Evolutionary conservation across 2,329 filamentous ascomycete species (phyloP).

Genomic region (Lasiodiplodia sp.): DNA sequence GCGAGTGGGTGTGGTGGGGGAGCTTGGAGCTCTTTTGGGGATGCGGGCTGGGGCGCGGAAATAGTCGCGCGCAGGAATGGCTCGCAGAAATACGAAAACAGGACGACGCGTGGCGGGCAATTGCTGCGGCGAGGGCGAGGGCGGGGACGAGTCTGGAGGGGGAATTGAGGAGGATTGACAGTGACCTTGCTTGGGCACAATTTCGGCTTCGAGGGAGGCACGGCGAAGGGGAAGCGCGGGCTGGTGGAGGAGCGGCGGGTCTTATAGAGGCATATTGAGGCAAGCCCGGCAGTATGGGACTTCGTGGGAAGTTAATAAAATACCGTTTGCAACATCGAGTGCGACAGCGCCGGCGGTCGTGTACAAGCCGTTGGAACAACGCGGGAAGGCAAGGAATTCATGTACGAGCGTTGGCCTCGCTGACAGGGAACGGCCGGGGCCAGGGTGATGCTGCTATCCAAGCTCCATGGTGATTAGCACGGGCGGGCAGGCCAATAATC

Average conservation of each 20-base stretch:
- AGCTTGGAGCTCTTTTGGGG: conserved; percentile 33
- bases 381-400: conserved; percentile 47
- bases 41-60: conserved; percentile 40
- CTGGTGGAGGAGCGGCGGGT: conserved; percentile 32
- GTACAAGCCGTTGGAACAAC: conserved; percentile 40
- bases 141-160: conserved; percentile 19
- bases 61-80: conserved; percentile 39
- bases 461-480: conserved; percentile 25
- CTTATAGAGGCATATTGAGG: conserved; percentile 49
- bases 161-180: conserved; percentile 27
- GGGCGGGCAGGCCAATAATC: conserved; percentile 37
- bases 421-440: conserved; percentile 30
- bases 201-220: conserved; percentile 26
- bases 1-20: conserved; percentile 31
- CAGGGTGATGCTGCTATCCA: conserved; percentile 28
- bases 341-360: conserved; percentile 42
- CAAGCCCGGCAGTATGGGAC: conserved; percentile 40
- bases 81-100: conserved; percentile 19
- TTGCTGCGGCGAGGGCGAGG: conserved; percentile 27
- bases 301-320: conserved; percentile 49
- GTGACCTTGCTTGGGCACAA: conserved; percentile 28
- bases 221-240: conserved; percentile 26
- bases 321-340: conserved; percentile 48
- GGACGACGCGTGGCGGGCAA: conserved; percentile 29
- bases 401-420: conserved; percentile 37